Percentiles rank a stretch among this genome's conserved stretches.
phyloP scores from a whole-genome alignment of 441 rosid species.

The Kokia cookei region DNA sequence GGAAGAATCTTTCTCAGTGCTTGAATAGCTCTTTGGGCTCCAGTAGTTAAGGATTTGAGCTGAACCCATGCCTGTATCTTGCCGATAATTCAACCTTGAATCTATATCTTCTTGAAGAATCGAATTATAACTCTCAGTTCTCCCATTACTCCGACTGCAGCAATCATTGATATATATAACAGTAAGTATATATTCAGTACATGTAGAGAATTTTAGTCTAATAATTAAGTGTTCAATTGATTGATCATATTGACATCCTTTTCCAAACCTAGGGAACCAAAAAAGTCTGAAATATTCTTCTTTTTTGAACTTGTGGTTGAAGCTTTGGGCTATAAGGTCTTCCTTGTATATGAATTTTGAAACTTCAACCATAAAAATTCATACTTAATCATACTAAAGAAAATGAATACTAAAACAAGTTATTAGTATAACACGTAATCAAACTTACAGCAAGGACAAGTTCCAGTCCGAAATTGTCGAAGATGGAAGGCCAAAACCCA shows the following conservation, averaged over 20 bases:
- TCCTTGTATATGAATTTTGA: conserved; percentile 6
- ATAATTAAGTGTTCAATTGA: not conserved
- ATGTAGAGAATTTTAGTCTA: not conserved
- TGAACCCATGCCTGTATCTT: conserved; percentile 21
- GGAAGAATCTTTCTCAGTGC: conserved; percentile 26
- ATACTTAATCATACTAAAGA: not conserved
- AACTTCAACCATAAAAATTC: conserved; percentile 3
- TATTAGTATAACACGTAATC: not conserved
- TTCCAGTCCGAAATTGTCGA: conserved; percentile 58
- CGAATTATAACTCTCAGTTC: conserved; percentile 29
- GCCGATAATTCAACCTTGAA: conserved; percentile 21
- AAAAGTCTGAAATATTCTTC: not conserved
- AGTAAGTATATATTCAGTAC: not conserved
- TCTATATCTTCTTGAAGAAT: conserved; percentile 44
- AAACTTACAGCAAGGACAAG: conserved; percentile 52
- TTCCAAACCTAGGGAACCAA: not conserved
- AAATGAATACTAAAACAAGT: not conserved
- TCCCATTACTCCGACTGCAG: conserved; percentile 26
- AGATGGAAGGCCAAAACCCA: conserved; percentile 55
- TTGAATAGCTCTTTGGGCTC: conserved; percentile 32
- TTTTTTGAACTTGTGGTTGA: conserved; percentile 17
- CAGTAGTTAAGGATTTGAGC: conserved; percentile 20
- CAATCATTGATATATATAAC: not conserved
- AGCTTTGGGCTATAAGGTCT: conserved; percentile 18
- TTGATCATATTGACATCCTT: not conserved